Percentiles rank a stretch among this genome's conserved stretches.
Evolutionary conservation across 2,329 filamentous ascomycete species (phyloP).

Genomic region (Ophiostoma himal-ulmi): DNA sequence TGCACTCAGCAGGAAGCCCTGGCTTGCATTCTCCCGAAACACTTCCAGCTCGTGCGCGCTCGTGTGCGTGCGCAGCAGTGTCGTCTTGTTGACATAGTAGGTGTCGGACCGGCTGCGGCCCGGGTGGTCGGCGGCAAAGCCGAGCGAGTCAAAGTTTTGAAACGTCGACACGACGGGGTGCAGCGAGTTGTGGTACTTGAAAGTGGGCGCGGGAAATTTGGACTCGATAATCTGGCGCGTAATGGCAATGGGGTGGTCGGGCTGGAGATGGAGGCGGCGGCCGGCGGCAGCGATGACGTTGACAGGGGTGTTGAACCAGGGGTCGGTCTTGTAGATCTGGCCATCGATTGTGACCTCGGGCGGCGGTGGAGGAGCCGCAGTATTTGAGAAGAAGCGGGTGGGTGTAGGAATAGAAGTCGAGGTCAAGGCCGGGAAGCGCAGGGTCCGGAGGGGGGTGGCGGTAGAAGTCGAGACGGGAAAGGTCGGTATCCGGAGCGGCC

Average conservation of each 20-base stretch:
- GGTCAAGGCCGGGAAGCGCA: not conserved
- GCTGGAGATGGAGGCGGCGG: slow-evolving; percentile 80
- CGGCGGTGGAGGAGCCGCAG: slow-evolving; percentile 21
- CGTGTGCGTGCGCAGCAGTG: slow-evolving; percentile 86
- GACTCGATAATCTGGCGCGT: slow-evolving; percentile 90
- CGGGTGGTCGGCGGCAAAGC: slow-evolving; percentile 81
- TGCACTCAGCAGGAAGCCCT: slow-evolving; percentile 80
- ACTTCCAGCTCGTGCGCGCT: slow-evolving; percentile 85
- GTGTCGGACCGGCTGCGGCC: slow-evolving; percentile 85
- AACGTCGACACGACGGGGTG: slow-evolving; percentile 76
- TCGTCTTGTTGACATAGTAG: slow-evolving; percentile 84
- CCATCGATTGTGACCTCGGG: slow-evolving; percentile 53
- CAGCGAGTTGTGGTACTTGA: slow-evolving; percentile 65
- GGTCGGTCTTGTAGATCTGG: slow-evolving; percentile 60
- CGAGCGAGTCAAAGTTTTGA: slow-evolving; percentile 96
- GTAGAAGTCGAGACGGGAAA: not conserved
- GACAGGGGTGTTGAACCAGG: slow-evolving; percentile 77
- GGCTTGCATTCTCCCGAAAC: slow-evolving; percentile 64
- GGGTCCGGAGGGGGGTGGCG: not conserved
- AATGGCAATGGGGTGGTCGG: slow-evolving; percentile 83
- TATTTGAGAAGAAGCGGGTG: slow-evolving; percentile 7
- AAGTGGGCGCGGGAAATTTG: slow-evolving; percentile 68
- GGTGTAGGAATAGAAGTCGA: not conserved
- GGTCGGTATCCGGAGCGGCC: not conserved
- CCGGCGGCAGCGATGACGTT: slow-evolving; percentile 69